Percentiles rank a stretch among this genome's conserved stretches.
phyloP scores from a whole-genome alignment of 2,329 filamentous ascomycete species.

The Acrodontium crateriforme region DNA sequence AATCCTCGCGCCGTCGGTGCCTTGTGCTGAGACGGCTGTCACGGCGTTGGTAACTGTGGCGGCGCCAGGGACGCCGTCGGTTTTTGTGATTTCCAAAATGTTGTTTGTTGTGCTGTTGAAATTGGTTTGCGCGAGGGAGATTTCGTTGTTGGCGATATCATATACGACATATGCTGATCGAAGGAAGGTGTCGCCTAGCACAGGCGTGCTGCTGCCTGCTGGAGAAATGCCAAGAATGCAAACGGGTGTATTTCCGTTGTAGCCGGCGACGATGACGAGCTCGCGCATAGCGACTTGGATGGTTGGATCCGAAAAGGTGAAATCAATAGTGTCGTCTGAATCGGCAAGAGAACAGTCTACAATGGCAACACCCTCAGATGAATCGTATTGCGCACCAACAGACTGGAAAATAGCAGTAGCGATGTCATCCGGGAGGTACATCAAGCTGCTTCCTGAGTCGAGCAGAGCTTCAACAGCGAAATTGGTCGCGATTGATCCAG shows the following conservation, averaged over 20 bases:
- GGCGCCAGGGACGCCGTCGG: slow-evolving; percentile 39
- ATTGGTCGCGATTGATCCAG: slow-evolving; percentile 29
- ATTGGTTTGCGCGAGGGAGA: slow-evolving; percentile 46
- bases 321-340: slow-evolving; percentile 37
- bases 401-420: slow-evolving; percentile 30
- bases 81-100: slow-evolving; percentile 41
- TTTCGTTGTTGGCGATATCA: slow-evolving; percentile 45
- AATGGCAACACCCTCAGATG: slow-evolving; percentile 31
- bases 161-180: slow-evolving; percentile 51
- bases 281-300: slow-evolving; percentile 44
- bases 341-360: slow-evolving; percentile 41
- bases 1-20: slow-evolving; percentile 30
- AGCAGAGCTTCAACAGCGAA: slow-evolving; percentile 45
- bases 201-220: slow-evolving; percentile 31
- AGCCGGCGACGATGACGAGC: slow-evolving; percentile 39
- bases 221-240: slow-evolving; percentile 41
- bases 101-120: slow-evolving; percentile 42
- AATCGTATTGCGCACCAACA: slow-evolving; percentile 29
- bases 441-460: slow-evolving; percentile 62
- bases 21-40: slow-evolving; percentile 28
- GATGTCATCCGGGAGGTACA: slow-evolving; percentile 52
- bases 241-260: slow-evolving; percentile 24
- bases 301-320: slow-evolving; percentile 41
- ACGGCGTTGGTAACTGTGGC: slow-evolving; percentile 38
- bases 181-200: slow-evolving; percentile 50